These are phyloP conservation scores for Smittium mucronatum DNA, from an alignment of 371 early-diverging fungal species.

Conservation along the genomic window DNA sequence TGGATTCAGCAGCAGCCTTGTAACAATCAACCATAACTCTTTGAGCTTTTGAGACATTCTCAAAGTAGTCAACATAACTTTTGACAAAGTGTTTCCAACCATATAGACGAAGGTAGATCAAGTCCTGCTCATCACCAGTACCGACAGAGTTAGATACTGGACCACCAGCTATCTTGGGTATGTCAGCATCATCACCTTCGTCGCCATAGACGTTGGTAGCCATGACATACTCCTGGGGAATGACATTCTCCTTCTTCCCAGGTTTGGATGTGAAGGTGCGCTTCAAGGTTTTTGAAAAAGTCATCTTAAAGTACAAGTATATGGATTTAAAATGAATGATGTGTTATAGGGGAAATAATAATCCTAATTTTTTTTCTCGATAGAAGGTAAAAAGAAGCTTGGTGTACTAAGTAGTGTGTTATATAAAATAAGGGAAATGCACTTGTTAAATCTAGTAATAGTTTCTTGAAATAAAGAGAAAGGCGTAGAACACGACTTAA, in stretches of 20 bases:
- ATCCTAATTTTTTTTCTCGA: too few species aligned
- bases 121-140: conserved; percentile 24
- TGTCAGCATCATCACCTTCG: not conserved
- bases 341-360: too few species aligned
- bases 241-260: not conserved
- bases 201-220: not conserved
- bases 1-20: conserved; percentile 26
- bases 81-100: conserved; percentile 28
- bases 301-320: conserved; percentile 5
- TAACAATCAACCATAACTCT: conserved; percentile 28
- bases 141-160: conserved; percentile 19
- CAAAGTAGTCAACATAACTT: conserved; percentile 26
- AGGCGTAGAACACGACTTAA: too few species aligned
- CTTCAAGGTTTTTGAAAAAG: conserved; percentile 1
- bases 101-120: conserved; percentile 25
- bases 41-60: conserved; percentile 28
- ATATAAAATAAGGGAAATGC: too few species aligned
- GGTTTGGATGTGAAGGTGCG: not conserved
- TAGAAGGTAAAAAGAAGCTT: too few species aligned
- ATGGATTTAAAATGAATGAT: too few species aligned
- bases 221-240: conserved; percentile 11
- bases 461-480: too few species aligned
- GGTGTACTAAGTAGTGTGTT: too few species aligned
- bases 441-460: too few species aligned
- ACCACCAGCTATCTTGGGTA: not conserved